These are phyloP conservation scores for Maudiozyma pseudohumilis DNA, from an alignment of 805 yeast species.

Conservation along the genomic window DNA sequence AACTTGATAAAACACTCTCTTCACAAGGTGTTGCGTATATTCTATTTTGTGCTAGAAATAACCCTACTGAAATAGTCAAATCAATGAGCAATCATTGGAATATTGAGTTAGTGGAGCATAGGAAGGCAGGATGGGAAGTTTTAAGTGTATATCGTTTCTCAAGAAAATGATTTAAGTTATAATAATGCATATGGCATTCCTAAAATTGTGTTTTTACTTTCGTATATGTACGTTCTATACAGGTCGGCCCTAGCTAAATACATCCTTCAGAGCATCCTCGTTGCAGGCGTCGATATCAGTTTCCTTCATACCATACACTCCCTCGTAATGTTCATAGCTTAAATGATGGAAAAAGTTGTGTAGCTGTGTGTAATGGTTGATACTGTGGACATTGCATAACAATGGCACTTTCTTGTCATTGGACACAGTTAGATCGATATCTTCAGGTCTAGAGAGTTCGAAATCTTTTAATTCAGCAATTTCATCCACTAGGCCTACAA, in stretches of 20 bases:
- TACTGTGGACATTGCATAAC: conserved; percentile 19
- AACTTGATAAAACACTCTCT: conserved; percentile 44
- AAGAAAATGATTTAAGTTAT: conserved; percentile 1
- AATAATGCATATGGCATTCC: no score
- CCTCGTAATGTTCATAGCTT: conserved; percentile 28
- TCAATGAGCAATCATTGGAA: conserved; percentile 45
- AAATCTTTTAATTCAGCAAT: conserved; percentile 33
- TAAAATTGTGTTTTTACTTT: no score
- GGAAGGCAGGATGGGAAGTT: conserved; percentile 96
- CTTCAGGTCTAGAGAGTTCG: conserved; percentile 24
- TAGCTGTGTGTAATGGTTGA: conserved; percentile 18
- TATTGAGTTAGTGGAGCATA: conserved; percentile 40
- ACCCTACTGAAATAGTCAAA: conserved; percentile 52
- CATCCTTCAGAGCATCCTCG: conserved; percentile 49
- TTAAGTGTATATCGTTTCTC: conserved; percentile 61
- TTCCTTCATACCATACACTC: conserved; percentile 43
- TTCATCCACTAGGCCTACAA: conserved; percentile 37
- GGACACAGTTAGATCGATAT: conserved; percentile 14
- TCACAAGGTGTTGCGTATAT: conserved; percentile 71
- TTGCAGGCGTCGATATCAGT: conserved; percentile 40
- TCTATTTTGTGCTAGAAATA: conserved; percentile 83
- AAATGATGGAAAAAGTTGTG: conserved; percentile 21
- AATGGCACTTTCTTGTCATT: conserved; percentile 21
- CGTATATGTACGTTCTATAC: neutral
- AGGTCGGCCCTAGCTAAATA: conserved; percentile 30